A percentile compares a stretch with the other conserved stretches of the same genome.
These are phyloP conservation scores for Parachaetomium inaequale DNA, from an alignment of 495 filamentous ascomycete species.

Conservation along the genomic window DNA sequence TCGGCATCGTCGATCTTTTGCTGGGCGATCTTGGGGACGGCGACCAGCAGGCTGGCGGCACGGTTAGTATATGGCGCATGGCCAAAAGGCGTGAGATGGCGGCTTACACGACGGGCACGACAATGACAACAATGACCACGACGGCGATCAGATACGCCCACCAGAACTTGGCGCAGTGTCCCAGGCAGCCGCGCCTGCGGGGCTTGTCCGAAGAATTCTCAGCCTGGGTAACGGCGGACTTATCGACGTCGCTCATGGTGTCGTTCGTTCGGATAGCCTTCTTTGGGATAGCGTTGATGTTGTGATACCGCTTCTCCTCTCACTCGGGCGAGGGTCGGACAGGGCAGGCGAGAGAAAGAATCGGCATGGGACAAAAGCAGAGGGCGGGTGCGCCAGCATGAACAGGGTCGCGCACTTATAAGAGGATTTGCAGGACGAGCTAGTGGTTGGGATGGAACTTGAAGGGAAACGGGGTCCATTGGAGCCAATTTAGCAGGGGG, in stretches of 20 bases:
- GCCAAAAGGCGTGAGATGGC: neutral
- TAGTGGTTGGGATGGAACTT: neutral
- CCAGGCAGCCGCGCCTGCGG: conserved; percentile 29
- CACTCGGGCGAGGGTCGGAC: neutral
- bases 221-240: conserved; percentile 24
- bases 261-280: neutral
- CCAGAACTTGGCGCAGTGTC: conserved; percentile 60
- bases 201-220: conserved; percentile 27
- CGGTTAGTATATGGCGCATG: conserved; percentile 10
- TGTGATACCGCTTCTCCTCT: conserved; percentile 16
- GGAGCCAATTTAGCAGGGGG: conserved; percentile 6
- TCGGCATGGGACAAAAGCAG: conserved; percentile 5
- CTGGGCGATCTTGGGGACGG: conserved; percentile 69
- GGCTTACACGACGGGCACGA: conserved; percentile 66
- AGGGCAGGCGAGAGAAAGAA: neutral
- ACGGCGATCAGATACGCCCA: conserved; percentile 65
- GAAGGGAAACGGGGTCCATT: neutral
- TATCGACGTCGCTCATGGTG: conserved; percentile 29
- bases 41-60: conserved; percentile 63
- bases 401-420: conserved; percentile 15
- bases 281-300: neutral
- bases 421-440: neutral
- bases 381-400: neutral
- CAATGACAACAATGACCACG: conserved; percentile 54
- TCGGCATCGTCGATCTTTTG: conserved; percentile 60